Conservation (phyloP, 805 yeast genomes). For the Wickerhamomyces bisporus region DNA sequence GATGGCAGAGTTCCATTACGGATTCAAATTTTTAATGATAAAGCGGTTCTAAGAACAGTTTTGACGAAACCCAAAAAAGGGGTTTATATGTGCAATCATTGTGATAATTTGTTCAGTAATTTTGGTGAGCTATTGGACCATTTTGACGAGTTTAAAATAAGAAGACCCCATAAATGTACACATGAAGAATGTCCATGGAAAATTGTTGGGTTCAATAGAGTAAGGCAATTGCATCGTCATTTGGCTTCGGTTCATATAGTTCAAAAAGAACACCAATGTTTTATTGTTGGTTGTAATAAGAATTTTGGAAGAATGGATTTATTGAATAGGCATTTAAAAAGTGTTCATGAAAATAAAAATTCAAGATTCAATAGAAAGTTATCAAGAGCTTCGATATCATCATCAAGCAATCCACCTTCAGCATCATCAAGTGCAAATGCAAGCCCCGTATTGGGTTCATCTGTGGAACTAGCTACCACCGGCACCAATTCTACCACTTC, state of each 20-base stretch:
- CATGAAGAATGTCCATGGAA: conserved; percentile 35
- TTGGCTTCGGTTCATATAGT: conserved; percentile 20
- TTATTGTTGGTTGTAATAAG: conserved; percentile 73
- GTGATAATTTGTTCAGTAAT: conserved; percentile 27
- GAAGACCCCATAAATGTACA: conserved; percentile 31
- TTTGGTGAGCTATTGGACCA: conserved; percentile 32
- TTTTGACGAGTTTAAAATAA: conserved; percentile 27
- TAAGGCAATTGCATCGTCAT: conserved; percentile 33
- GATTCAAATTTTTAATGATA: conserved; percentile 26
- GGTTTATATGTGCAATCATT: conserved; percentile 33
- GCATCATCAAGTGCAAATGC: not conserved
- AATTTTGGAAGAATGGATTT: conserved; percentile 43
- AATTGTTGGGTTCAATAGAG: conserved; percentile 33
- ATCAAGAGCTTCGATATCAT: conserved; percentile 2
- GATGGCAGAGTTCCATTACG: conserved; percentile 22
- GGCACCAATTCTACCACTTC: no score
- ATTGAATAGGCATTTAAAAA: conserved; percentile 28
- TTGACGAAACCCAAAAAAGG: conserved; percentile 31
- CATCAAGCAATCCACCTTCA: conserved; percentile 1
- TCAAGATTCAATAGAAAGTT: conserved; percentile 36
- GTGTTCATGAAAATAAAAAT: conserved; percentile 34
- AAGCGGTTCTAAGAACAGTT: conserved; percentile 24
- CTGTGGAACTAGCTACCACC: not conserved
- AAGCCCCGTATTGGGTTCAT: not conserved
- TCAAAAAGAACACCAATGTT: conserved; percentile 50